Evolutionary conservation across 805 yeast species (phyloP).

Genomic region (Zygosaccharomyces siamensis): DNA sequence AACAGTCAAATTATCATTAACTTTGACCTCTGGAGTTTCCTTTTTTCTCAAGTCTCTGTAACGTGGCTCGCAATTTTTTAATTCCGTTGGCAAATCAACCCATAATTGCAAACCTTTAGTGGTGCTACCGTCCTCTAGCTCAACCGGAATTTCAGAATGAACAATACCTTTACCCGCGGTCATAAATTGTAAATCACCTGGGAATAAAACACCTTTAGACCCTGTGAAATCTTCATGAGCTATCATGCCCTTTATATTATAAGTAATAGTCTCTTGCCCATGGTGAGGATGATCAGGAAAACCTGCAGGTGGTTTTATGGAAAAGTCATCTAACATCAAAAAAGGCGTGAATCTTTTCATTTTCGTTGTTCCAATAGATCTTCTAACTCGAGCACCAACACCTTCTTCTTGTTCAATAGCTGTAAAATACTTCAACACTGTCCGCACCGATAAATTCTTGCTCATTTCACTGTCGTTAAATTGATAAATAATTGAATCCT

Average conservation of each 20-base stretch:
- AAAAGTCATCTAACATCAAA: constrained; percentile 75
- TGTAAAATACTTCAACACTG: constrained; percentile 45
- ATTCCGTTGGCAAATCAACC: constrained; percentile 71
- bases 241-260: constrained; percentile 57
- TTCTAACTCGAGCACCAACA: constrained; percentile 79
- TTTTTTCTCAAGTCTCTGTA: constrained; percentile 68
- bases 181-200: constrained; percentile 91
- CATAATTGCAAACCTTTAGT: constrained; percentile 75
- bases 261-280: constrained; percentile 78
- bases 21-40: constrained; percentile 67
- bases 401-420: constrained; percentile 79
- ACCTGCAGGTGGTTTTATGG: constrained; percentile 58
- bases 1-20: constrained; percentile 57
- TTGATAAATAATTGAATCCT: not conserved
- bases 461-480: constrained; percentile 6
- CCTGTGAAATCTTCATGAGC: constrained; percentile 89
- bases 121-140: constrained; percentile 44
- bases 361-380: constrained; percentile 67
- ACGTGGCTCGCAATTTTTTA: constrained; percentile 63
- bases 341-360: constrained; percentile 79
- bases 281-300: constrained; percentile 83
- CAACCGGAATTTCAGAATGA: constrained; percentile 81
- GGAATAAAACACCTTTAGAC: constrained; percentile 63
- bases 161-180: constrained; percentile 87
- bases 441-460: constrained; percentile 34